Base-by-base conservation (phyloP, 345 rosid species). In the Nephelium lappaceum region DNA sequence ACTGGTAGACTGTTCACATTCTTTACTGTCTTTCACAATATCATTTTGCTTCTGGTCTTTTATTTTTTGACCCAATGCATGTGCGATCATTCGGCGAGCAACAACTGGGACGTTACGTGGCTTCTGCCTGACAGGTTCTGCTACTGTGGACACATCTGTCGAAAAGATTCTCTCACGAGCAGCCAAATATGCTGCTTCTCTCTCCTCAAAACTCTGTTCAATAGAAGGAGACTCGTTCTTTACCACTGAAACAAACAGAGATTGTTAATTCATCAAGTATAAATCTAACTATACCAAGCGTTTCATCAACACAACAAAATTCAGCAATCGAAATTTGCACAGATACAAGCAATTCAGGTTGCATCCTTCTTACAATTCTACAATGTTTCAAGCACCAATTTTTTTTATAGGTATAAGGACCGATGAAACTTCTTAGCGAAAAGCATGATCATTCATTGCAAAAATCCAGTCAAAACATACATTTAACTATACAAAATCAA, bases 61-160 rank as follows among this genome's bases (percentile, higher is more conserved):
- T 8, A 85, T 24, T 73, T 78, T 89, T 80, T 86, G 85, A 71
- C 95, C 95, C 81, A 91, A 82, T 63, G 95, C 95, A 85, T 89
- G 95, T 61, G 95, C 92, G 72, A 91, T 91, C 95, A 91, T 91
- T 67, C 95, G 81, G 61, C 86, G 92, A 69, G 95, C 95, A 79
- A 83, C 95, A 45, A 83, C 86, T 70, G 92, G 93, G 53, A 80
- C 83, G 39, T 60, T 78, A 23, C 82, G 74, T 69, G 90, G 90
- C 84, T 84, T 90, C 71, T 81, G 84, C 78, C 62, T 76, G 10
- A 79, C 69, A 6, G 89, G 79, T 77, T 85, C 91, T 69, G 60
- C 78, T 38, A 68, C 49, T 60, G 85, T 88, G 42, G 42, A 83
- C 24, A n/a, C 83, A 76, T 85, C 87, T 62, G 51, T 41, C 23